These are phyloP conservation scores for Cercospora sojina DNA, from an alignment of 2,329 filamentous ascomycete species.

Conservation along the genomic window DNA sequence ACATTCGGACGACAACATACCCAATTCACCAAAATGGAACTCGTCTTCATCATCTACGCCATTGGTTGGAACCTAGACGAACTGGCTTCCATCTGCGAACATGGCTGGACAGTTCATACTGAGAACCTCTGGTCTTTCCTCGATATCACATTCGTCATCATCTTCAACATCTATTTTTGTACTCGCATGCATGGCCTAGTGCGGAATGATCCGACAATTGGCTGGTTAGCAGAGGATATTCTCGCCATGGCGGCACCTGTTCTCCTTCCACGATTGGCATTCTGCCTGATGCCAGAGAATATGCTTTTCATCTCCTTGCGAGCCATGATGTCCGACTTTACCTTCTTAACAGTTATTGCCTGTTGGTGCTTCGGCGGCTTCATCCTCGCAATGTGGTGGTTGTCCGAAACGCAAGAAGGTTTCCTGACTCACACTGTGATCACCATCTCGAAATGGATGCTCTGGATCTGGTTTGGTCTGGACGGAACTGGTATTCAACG, in stretches of 20 bases:
- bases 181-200: conserved; percentile 66
- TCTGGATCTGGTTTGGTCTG: conserved; percentile 89
- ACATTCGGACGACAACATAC: conserved; percentile 40
- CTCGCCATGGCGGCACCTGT: conserved; percentile 78
- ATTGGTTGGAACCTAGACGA: conserved; percentile 79
- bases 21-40: conserved; percentile 54
- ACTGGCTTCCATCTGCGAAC: conserved; percentile 72
- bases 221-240: conserved; percentile 64
- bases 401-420: conserved; percentile 59
- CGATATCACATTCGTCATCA: conserved; percentile 72
- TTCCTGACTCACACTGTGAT: conserved; percentile 46
- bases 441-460: conserved; percentile 85
- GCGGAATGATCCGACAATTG: conserved; percentile 40
- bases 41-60: conserved; percentile 69
- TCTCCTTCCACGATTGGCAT: conserved; percentile 74
- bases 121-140: conserved; percentile 88
- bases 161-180: conserved; percentile 68
- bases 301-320: conserved; percentile 77
- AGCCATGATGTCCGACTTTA: conserved; percentile 84
- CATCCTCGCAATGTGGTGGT: conserved; percentile 74
- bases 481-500: conserved; percentile 63
- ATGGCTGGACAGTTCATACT: conserved; percentile 77
- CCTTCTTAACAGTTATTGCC: conserved; percentile 71
- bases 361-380: conserved; percentile 85
- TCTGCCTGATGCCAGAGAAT: conserved; percentile 80